These are phyloP conservation scores for Phytophthora pinifolia DNA, from an alignment of 352 stramenopile species.

Conservation along the genomic window DNA sequence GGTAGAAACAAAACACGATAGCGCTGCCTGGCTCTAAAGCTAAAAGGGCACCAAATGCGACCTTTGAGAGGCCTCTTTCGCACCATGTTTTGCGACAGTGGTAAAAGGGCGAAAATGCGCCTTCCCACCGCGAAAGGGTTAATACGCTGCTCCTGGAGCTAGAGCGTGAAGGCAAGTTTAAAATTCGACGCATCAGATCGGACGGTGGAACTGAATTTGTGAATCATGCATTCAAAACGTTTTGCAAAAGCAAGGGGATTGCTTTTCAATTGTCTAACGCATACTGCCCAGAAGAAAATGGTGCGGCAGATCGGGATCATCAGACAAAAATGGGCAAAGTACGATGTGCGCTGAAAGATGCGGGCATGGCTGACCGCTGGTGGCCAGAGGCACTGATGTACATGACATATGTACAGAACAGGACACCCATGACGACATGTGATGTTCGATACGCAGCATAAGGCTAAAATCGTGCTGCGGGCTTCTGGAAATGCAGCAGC, in stretches of 20 bases:
- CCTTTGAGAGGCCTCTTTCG: not conserved
- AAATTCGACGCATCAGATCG: conserved; percentile 5
- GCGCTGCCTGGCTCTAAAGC: not conserved
- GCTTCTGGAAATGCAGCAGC: not conserved
- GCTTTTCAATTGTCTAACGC: conserved; percentile 14
- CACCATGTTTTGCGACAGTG: not conserved
- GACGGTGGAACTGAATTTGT: conserved; percentile 19
- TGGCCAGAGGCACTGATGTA: conserved; percentile 18
- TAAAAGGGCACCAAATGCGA: not conserved
- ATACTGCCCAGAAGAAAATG: conserved; percentile 17
- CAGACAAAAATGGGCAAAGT: conserved; percentile 11
- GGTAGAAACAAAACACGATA: conserved; percentile 1
- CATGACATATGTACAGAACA: conserved; percentile 16
- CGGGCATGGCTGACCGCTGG: conserved; percentile 1
- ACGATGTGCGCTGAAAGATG: conserved; percentile 5
- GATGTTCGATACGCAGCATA: conserved; percentile 3
- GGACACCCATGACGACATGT: conserved; percentile 4
- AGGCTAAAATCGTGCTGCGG: not conserved
- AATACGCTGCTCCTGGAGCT: no score
- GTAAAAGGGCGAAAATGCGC: not conserved
- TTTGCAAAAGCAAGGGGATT: conserved; percentile 6
- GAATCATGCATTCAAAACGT: conserved; percentile 9
- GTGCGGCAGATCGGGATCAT: conserved; percentile 14
- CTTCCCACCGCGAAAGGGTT: not conserved
- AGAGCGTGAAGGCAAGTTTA: conserved; percentile 4